These are phyloP conservation scores for Fusarium sp. DNA, from an alignment of 2,329 filamentous ascomycete genomes.

Conservation along the genomic window DNA sequence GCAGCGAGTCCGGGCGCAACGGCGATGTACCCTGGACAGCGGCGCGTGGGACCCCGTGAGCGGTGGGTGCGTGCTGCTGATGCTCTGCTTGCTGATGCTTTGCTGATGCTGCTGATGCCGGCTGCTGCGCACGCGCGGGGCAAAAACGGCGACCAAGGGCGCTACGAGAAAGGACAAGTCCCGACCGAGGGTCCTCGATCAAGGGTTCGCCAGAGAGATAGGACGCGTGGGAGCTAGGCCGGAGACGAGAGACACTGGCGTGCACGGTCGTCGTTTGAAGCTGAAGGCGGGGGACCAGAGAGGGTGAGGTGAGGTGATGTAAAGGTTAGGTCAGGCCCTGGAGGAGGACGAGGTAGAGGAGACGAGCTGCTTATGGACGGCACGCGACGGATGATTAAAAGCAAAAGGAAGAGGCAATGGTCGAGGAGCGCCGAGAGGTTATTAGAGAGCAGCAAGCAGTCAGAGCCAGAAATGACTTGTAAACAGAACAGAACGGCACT, in stretches of 20 bases:
- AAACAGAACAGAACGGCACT: too few relatives aligned
- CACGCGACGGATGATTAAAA: constrained; percentile 22
- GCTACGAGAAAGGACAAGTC: background rate
- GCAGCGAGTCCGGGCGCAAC: constrained; percentile 23
- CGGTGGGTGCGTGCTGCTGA: constrained; percentile 22
- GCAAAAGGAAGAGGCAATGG: background rate
- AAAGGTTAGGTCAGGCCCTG: constrained; percentile 6
- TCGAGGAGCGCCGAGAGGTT: constrained; percentile 7
- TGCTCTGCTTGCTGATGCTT: constrained; percentile 21
- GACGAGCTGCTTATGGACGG: constrained; percentile 6
- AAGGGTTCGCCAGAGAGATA: constrained; percentile 18
- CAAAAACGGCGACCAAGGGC: background rate
- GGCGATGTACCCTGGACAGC: constrained; percentile 23
- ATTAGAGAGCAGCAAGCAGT: background rate
- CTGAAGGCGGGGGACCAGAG: constrained; percentile 32
- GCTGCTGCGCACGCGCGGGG: constrained; percentile 38
- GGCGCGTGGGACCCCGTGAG: constrained; percentile 24
- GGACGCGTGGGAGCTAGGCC: background rate
- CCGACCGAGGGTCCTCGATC: constrained; percentile 17
- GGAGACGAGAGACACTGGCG: constrained; percentile 27
- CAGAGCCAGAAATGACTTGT: background rate
- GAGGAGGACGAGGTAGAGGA: background rate
- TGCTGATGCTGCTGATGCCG: constrained; percentile 22
- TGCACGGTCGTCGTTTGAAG: constrained; percentile 37
- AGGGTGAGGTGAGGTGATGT: constrained; percentile 3